Base-by-base conservation (phyloP, 2,329 filamentous ascomycete species). In the Aspergillus unguis region DNA sequence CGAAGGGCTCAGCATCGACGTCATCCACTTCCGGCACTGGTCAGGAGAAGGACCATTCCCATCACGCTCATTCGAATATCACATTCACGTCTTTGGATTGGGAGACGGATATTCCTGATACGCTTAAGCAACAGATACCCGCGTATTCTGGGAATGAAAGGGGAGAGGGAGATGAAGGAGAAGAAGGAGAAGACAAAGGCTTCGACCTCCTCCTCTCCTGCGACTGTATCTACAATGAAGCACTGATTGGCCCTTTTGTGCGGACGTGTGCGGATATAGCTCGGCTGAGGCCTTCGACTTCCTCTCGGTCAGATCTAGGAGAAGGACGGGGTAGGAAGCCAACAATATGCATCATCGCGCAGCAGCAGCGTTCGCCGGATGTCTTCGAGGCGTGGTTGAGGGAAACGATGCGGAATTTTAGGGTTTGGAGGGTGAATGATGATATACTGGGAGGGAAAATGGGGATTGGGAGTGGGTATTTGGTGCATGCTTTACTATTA, bases 211-310 rank as follows among this genome's bases (percentile, higher is more conserved):
- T 97, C 8, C 69, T 97, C 33, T 90, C 91, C 3, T 95, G 90
- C 66, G 94, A 99, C 71, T 96, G 92, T 71, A 87, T 99, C 61
- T 99, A 95, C 77, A 99, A 97, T 71, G 89, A 96, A 59, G 83
- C 87, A 2, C 80, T 97, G 3, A 83, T 97, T 26, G 76, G 82
- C 40, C 90, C 92, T 0, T 82, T 97, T 44, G 88, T 94, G n/a
- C 82, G 86, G 62, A 88, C 90, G 0, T 95, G 89, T 67, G 83
- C 78, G 5, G 88, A 95, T 57, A 79, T 85, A 26, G 95, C 90
- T 70, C 74, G 74, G 7, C 70, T 92, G 11, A 77, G 85, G 32
- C 65, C 68, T 67, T 44, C 17, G n/a, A n/a, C 27, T 7, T 32
- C 5, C 11, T 5, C 23, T 27, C 0, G 3, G 31, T 23, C 23